Conservation (phyloP, 352 stramenopile species). For the Pythium dissimile region DNA sequence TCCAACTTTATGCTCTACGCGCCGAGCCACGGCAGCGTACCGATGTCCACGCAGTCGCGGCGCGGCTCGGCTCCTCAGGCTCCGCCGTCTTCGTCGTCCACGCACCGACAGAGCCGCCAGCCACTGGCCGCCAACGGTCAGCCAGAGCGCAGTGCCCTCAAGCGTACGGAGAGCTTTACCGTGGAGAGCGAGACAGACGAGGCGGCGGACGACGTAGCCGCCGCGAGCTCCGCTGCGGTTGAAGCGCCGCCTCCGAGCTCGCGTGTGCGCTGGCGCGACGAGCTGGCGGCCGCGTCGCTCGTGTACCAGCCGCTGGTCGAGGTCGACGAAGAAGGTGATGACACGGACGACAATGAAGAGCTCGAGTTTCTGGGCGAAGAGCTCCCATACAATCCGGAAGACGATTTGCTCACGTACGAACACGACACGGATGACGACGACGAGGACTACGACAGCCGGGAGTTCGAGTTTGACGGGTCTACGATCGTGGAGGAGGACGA, state of each 20-base stretch:
- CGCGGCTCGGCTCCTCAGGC: not conserved
- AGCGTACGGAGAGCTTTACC: not conserved
- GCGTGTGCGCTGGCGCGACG: conserved; percentile 31
- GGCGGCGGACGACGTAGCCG: conserved; percentile 6
- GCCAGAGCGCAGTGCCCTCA: conserved; percentile 8
- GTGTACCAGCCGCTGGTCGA: conserved; percentile 5
- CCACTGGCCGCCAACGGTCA: conserved; percentile 1
- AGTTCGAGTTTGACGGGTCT: not conserved
- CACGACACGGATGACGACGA: not conserved
- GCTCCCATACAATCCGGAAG: conserved; percentile 8
- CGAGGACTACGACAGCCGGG: not conserved
- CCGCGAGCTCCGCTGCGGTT: not conserved
- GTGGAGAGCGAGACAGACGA: not conserved
- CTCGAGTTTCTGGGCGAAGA: conserved; percentile 7
- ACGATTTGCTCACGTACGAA: conserved; percentile 3
- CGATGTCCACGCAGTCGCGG: conserved; percentile 1
- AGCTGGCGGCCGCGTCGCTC: not conserved
- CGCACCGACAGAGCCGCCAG: not conserved
- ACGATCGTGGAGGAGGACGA: not conserved
- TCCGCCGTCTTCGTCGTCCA: conserved; percentile 1
- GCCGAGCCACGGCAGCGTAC: conserved; percentile 8
- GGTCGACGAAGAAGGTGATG: conserved; percentile 6
- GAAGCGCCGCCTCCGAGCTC: conserved; percentile 38
- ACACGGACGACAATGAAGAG: conserved; percentile 2
- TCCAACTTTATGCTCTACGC: conserved; percentile 8